Evolutionary conservation across 768 basidiomycete genomes (phyloP).

Genomic region (Calvatia gigantea): DNA sequence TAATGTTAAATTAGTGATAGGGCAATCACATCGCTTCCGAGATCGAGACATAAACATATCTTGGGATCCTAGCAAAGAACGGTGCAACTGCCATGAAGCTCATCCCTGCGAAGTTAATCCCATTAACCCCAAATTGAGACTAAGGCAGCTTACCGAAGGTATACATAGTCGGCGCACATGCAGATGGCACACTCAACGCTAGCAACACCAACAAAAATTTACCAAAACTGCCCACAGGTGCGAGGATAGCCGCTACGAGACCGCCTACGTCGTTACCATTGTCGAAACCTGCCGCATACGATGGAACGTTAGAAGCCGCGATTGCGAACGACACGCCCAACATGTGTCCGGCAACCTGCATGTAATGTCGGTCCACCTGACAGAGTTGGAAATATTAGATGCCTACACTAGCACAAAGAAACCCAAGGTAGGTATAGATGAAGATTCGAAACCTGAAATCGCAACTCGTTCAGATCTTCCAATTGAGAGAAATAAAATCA

Average conservation of each 20-base stretch:
- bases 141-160: constrained; percentile 44
- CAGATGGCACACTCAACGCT: constrained; percentile 70
- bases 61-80: constrained; percentile 50
- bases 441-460: constrained; percentile 52
- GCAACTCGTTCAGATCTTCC: background rate
- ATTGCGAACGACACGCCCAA: constrained; percentile 68
- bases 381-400: background rate
- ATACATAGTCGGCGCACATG: constrained; percentile 77
- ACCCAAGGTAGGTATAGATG: constrained; percentile 60
- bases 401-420: constrained; percentile 57
- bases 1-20: background rate
- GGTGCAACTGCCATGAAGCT: constrained; percentile 66
- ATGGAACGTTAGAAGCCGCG: constrained; percentile 49
- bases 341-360: constrained; percentile 39
- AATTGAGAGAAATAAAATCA: background rate
- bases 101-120: constrained; percentile 30
- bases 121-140: background rate
- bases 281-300: constrained; percentile 54
- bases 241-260: constrained; percentile 57
- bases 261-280: constrained; percentile 57
- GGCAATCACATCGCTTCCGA: constrained; percentile 60
- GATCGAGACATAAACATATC: constrained; percentile 65
- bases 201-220: constrained; percentile 71
- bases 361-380: constrained; percentile 5
- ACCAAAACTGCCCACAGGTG: constrained; percentile 60